Conservation (phyloP, 345 rosid species). For the Geranium rotundifolium region DNA sequence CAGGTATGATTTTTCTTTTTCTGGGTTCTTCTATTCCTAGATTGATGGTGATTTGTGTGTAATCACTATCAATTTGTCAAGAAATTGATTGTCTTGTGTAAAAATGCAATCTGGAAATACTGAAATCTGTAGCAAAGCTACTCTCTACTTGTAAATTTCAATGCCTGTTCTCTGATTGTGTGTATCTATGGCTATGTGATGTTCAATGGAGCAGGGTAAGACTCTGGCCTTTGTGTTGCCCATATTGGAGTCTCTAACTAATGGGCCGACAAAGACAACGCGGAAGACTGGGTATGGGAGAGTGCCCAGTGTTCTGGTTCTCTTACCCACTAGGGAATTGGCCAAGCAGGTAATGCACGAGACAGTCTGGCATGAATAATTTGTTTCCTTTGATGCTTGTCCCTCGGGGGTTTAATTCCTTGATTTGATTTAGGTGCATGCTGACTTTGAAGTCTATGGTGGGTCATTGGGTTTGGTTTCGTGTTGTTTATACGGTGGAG, state of each 20-base stretch:
- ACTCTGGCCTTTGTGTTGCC: slow-evolving; percentile 96
- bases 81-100: too few species aligned
- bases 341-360: slow-evolving; percentile 58
- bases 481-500: slow-evolving; percentile 91
- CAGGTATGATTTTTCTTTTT: slow-evolving; percentile 35
- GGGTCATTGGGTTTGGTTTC: slow-evolving; percentile 63
- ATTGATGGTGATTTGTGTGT: neutral
- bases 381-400: neutral
- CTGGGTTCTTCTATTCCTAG: neutral
- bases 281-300: slow-evolving; percentile 74
- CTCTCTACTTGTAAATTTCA: neutral
- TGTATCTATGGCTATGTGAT: neutral
- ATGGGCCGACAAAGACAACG: slow-evolving; percentile 45
- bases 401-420: neutral
- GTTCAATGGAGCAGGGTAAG: slow-evolving; percentile 54
- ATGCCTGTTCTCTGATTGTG: neutral
- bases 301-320: slow-evolving; percentile 83
- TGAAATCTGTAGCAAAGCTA: too few species aligned
- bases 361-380: neutral
- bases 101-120: too few species aligned
- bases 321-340: slow-evolving; percentile 88
- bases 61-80: too few species aligned
- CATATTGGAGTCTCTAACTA: slow-evolving; percentile 75
- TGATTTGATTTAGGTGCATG: slow-evolving; percentile 34
- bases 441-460: slow-evolving; percentile 83